Evolutionary conservation across 2,329 filamentous ascomycete species (phyloP), one percentile per base, ranked within the genome.

Genomic region (Apiospora saccharicola): DNA sequence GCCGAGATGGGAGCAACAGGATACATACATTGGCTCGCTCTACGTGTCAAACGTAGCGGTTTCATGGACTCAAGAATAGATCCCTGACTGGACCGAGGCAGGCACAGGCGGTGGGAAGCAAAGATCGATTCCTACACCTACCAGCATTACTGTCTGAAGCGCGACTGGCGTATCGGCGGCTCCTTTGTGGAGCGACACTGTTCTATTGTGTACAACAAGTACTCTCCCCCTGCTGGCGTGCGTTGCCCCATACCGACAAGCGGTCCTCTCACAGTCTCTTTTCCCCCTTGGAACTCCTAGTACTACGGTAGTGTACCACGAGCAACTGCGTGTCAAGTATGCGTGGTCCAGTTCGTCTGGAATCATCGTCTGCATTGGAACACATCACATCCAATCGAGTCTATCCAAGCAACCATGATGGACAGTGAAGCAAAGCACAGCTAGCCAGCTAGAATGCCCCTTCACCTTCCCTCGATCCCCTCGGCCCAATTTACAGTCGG

Each of bases 151-250:
- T 71, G 69, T 67, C 26, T 71, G 69, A 71, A 71, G 72, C 72
- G 72, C 71, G 72, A 73, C 72, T 71, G 71, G 71, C 72, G 70
- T 70, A 69, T 57, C 70, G 71, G 51, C 64, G 41, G 53, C 37
- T 67, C 44, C 61, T 68, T 73, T 71, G 72, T 73, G 72, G 72
- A 71, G 70, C 72, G 26, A 43, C 44, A 71, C 70, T 57, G 53
- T 64, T 64, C 57, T 64, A 64, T 64, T 64, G 57, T 64, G 57
- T 41, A 64, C 57, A 64, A 64, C 57, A 37, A 37, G 57, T 64
- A 22, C 22, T 3, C 57, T n/a, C 51, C 53, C 53, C 57, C 57
- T 64, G 57, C 30, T 64, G 57, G 57, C 57, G 34, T 64, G 57
- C 57, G 41, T 64, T 64, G 57, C 57, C 41, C 57, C 57, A 64